Base-by-base conservation (phyloP, 2,329 filamentous ascomycete genomes). In the Fusarium sp. region DNA sequence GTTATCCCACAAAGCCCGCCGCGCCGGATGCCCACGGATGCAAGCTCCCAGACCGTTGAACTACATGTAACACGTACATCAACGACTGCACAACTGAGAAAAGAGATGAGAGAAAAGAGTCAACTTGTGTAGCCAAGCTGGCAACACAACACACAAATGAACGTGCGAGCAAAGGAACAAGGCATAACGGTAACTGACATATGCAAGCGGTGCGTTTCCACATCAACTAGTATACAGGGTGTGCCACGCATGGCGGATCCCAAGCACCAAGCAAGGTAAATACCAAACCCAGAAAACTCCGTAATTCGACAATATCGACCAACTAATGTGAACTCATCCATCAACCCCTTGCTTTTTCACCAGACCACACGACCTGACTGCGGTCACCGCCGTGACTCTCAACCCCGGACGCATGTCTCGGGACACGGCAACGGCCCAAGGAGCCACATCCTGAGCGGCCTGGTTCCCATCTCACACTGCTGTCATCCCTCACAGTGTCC, bases 281-380 rank as follows among this genome's bases (percentile, higher is more conserved):
- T 48, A 67, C 62, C 74, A 65, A 62, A 72, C 67, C 76, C 75
- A 74, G 65, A 80, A 80, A 80, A 80, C 78, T 79, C 78, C 78
- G 41, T 71, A 63, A 72, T 68, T 67, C 70, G 59, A 60, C 63
- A 52, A 64, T 31, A 60, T 58, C 64, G 39, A 61, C 37, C 56
- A 64, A 50, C 54, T 62, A 52, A 48, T 58, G 41, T 54, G 54
- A 54, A 37, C 59, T 71, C 68, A 60, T 35, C 58, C 65, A 67
- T 35, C 63, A 69, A 64, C 39, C 72, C 72, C 62, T 56, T 39
- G 33, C 37, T 39, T 39, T 62, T 69, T 20, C 62, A 48, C 31
- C 18, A 35, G 31, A 18, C 31, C 60, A 54, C 31, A 41, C 18
- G 22, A 33, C 24, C 20, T 22, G 45, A 18, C 33, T 39, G n/a